A percentile compares a stretch with the other conserved stretches of the same genome.
phyloP scores from a whole-genome alignment of 345 rosid species.

The Moringa oleifera region DNA sequence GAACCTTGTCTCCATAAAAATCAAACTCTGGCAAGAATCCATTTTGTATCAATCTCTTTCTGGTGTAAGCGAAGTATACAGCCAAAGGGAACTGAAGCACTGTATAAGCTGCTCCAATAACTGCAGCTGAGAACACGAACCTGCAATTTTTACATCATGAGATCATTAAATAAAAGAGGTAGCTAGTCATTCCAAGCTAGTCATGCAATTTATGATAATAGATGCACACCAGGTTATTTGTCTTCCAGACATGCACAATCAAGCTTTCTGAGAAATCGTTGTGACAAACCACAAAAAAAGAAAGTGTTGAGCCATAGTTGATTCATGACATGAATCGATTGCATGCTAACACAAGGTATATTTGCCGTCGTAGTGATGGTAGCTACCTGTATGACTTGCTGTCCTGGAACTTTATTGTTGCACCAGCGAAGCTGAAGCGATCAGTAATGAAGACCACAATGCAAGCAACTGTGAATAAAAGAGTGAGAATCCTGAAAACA shows the following conservation, averaged over 20 bases:
- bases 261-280: too few relatives aligned
- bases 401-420: not conserved
- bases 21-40: constrained; percentile 1
- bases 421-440: not conserved
- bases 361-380: too few relatives aligned
- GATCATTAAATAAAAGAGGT: too few relatives aligned
- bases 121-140: constrained; percentile 4
- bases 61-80: not conserved
- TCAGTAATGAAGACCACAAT: not conserved
- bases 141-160: not conserved
- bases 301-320: too few relatives aligned
- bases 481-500: not conserved
- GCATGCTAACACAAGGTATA: too few relatives aligned
- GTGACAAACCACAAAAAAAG: too few relatives aligned
- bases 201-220: too few relatives aligned
- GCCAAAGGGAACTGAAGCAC: constrained; percentile 5
- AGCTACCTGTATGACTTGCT: not conserved
- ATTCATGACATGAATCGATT: too few relatives aligned
- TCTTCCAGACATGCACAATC: too few relatives aligned
- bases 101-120: constrained; percentile 2
- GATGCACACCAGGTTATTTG: too few relatives aligned
- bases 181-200: too few relatives aligned
- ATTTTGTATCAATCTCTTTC: constrained; percentile 1
- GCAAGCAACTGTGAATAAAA: not conserved
- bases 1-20: constrained; percentile 9